Evolutionary conservation across 352 stramenopile species (phyloP), one percentile per base, ranked within the genome.

Genomic region (Blastocystis sp.): DNA sequence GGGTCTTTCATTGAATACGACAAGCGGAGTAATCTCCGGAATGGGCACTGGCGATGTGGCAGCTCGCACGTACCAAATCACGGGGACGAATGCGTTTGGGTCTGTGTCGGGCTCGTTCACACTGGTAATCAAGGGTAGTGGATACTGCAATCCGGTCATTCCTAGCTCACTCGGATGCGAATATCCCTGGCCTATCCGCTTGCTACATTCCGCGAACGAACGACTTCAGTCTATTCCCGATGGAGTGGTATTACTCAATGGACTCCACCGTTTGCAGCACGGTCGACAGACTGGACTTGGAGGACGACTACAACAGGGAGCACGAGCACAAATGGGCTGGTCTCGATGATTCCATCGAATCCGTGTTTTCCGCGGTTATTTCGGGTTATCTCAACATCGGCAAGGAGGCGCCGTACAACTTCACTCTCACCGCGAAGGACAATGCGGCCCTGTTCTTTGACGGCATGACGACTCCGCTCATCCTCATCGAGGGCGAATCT

Each of bases 281-380:
- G n/a, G 19, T 71, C 14, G 64, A 71, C 11, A 41, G 14, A 9
- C 23, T 71, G 0, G 23, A 71, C 38, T 23, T 71, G 19, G 23
- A 40, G 19, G 64, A 71, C 1, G 9, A 40, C 21, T 71, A 41
- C 23, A 4, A 40, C 45, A 9, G 17, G 7, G 23, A 71, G 38
- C 17, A 71, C 14, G 64, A 71, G 10, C 74, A 82, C 34, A 70
- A 1, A 2, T 82, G 74, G 74, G 40, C 74, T 19, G 74, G 74
- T 82, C 74, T 82, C 2, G 74, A 82, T 28, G 74, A 82, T 48
- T 45, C 34, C 14, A 52, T 76, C 38, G 38, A 76, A 41, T 23
- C 28, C n/a, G 48, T 38, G 23, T 64, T 82, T 2, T 48, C 56
- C 28, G 74, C 28, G 1, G 23, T n/a, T 23, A 48, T 48, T 34